Base-by-base conservation (phyloP, 2,329 filamentous ascomycete genomes). In the Monascus ruber region DNA sequence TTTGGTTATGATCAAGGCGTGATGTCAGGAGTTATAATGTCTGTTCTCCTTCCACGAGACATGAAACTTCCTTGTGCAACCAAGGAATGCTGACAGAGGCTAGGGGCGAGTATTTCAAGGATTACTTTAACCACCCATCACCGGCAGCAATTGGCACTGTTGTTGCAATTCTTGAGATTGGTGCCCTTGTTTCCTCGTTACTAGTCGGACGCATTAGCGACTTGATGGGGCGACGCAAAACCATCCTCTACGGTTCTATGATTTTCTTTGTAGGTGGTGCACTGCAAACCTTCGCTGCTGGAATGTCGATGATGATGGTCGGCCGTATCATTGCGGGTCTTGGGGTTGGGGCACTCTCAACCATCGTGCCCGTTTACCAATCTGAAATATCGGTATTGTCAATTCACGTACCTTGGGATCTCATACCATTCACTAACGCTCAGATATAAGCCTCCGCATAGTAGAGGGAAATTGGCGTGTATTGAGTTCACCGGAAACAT, bases 401-500 rank as follows among this genome's bases (percentile, higher is more conserved):
- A 11, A 11, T 7, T 10, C 34, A 28, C 11, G 2, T 6, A 2
- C 9, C 10, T 24, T 34, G 11, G 11, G n/a, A 34, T 8, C 11
- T 7, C 7, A 6, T 6, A 34, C n/a, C 11, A 8, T 34, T 34
- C 32, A 34, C n/a, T 34, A n/a, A 34, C 32, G 6, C 32, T 6
- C 7, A 8, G 34, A 9, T 36, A 38, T 25, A 37, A 60, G 58
- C 91, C 91, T 36, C 87, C 91, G 4, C 91, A 98, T 58, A 96
- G 94, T 63, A 77, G 91, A 53, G 91, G 91, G 47, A 93, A 91
- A 65, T 73, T 98, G 45, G 91, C 89, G 24, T 96, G 91, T 62
- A 96, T 98, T 49, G 91, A 98, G 62, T 98, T 96, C 57, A 89
- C 89, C 0, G 91, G 91, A 39, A 98, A 98, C 64, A 94, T 98